Conservation (phyloP, 768 basidiomycete genomes). For the Mycena pura region DNA sequence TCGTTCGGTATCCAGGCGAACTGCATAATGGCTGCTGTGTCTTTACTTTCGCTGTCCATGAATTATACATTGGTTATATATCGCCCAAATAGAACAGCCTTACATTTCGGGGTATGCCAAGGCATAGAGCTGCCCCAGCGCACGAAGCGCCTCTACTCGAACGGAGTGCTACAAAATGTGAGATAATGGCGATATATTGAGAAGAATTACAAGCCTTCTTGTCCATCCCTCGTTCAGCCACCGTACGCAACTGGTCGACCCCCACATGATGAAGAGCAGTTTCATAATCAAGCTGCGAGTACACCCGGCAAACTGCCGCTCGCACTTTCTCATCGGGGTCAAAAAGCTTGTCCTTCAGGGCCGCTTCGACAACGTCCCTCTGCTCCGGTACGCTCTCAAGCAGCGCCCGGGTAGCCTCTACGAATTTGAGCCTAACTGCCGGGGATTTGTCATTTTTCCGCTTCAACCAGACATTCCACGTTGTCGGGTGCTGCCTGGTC, state of each 20-base stretch:
- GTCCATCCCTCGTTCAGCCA: slow-evolving; percentile 81
- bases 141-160: slow-evolving; percentile 77
- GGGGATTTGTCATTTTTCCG: slow-evolving; percentile 79
- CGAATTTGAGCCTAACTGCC: slow-evolving; percentile 76
- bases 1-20: slow-evolving; percentile 93
- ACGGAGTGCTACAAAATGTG: slow-evolving; percentile 53
- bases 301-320: slow-evolving; percentile 81
- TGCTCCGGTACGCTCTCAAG: slow-evolving; percentile 72
- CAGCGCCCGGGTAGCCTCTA: slow-evolving; percentile 71
- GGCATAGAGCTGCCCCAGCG: slow-evolving; percentile 78
- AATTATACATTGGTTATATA: too few relatives aligned
- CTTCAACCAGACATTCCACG: slow-evolving; percentile 86
- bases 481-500: slow-evolving; percentile 77
- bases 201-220: slow-evolving; percentile 68
- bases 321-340: slow-evolving; percentile 95
- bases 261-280: slow-evolving; percentile 84
- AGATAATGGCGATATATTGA: neutral
- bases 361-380: slow-evolving; percentile 72
- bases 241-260: slow-evolving; percentile 59
- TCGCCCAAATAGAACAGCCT: slow-evolving; percentile 42
- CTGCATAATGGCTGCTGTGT: slow-evolving; percentile 71
- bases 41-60: slow-evolving; percentile 74
- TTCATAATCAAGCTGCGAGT: slow-evolving; percentile 89
- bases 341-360: slow-evolving; percentile 66
- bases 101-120: slow-evolving; percentile 92